A percentile compares a stretch with the other conserved stretches of the same genome.
These are phyloP conservation scores for Scleromitrula shiraiana DNA, from an alignment of 2,329 filamentous ascomycete genomes.

Conservation along the genomic window DNA sequence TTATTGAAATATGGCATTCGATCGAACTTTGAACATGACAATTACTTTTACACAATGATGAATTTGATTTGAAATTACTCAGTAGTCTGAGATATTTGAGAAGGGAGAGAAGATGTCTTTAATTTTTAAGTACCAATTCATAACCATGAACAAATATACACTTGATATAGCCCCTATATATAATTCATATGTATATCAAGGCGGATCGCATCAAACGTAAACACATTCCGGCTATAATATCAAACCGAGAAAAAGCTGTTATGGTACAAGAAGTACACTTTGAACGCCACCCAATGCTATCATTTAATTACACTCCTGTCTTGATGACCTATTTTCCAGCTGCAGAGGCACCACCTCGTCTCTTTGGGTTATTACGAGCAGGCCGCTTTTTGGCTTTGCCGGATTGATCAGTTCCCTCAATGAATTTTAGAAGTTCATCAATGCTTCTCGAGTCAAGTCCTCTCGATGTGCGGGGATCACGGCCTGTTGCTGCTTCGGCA, in stretches of 20 bases:
- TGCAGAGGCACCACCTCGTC: slow-evolving; percentile 33
- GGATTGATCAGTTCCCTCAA: slow-evolving; percentile 64
- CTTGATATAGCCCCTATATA: too few relatives aligned
- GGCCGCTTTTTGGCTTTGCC: slow-evolving; percentile 47
- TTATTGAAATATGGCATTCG: too few relatives aligned
- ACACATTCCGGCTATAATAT: background rate
- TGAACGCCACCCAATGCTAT: slow-evolving; percentile 9
- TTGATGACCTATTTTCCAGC: slow-evolving; percentile 5
- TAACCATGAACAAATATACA: too few relatives aligned
- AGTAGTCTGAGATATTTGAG: too few relatives aligned
- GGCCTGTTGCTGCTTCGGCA: slow-evolving; percentile 36
- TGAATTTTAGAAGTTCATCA: slow-evolving; percentile 89
- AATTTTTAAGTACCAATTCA: background rate
- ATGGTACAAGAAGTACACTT: slow-evolving; percentile 3
- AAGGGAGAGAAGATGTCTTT: background rate
- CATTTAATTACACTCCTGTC: slow-evolving; percentile 1
- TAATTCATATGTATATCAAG: background rate
- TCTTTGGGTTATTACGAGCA: slow-evolving; percentile 48
- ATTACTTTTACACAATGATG: background rate
- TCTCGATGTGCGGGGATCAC: slow-evolving; percentile 21
- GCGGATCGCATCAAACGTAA: background rate
- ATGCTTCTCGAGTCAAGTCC: slow-evolving; percentile 73
- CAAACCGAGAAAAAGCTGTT: background rate
- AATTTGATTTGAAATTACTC: background rate
- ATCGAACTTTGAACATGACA: too few relatives aligned